These are phyloP conservation scores for Jimgerdemannia lactiflua DNA, from an alignment of 192 early-diverging fungal genomes.

Conservation along the genomic window DNA sequence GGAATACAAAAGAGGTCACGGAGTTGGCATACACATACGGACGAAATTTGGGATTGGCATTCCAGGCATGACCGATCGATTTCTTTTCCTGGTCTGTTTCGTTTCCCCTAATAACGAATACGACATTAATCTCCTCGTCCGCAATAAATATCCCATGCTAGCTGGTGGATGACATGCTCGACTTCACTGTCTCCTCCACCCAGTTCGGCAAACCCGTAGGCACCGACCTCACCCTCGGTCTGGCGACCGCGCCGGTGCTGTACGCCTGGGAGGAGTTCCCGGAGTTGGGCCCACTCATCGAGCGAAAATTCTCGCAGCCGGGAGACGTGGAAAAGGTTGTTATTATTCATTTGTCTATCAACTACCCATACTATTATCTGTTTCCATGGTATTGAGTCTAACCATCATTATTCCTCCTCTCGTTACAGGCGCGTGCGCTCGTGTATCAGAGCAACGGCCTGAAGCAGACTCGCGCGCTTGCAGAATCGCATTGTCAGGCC, in stretches of 20 bases:
- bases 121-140: background rate
- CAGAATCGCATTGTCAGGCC: constrained; percentile 67
- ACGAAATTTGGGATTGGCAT: constrained; percentile 87
- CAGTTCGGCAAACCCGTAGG: constrained; percentile 90
- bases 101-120: background rate
- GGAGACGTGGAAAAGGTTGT: constrained; percentile 76
- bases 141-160: constrained; percentile 8
- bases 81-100: background rate
- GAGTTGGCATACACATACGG: constrained; percentile 89
- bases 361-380: background rate
- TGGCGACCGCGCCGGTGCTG: constrained; percentile 93
- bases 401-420: constrained; percentile 4
- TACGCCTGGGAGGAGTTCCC: constrained; percentile 90
- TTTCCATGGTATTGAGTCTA: constrained; percentile 7
- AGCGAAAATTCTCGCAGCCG: constrained; percentile 75
- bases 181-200: constrained; percentile 75
- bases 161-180: constrained; percentile 90
- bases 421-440: constrained; percentile 62
- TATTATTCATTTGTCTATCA: background rate
- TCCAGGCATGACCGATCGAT: constrained; percentile 61
- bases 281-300: constrained; percentile 78
- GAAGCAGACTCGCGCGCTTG: constrained; percentile 70
- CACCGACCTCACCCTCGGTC: constrained; percentile 83
- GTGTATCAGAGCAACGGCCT: constrained; percentile 82
- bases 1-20: constrained; percentile 63